Evolutionary conservation across 2,329 filamentous ascomycete species (phyloP), one percentile per base, ranked within the genome.

Genomic region (Colletotrichum lentis): DNA sequence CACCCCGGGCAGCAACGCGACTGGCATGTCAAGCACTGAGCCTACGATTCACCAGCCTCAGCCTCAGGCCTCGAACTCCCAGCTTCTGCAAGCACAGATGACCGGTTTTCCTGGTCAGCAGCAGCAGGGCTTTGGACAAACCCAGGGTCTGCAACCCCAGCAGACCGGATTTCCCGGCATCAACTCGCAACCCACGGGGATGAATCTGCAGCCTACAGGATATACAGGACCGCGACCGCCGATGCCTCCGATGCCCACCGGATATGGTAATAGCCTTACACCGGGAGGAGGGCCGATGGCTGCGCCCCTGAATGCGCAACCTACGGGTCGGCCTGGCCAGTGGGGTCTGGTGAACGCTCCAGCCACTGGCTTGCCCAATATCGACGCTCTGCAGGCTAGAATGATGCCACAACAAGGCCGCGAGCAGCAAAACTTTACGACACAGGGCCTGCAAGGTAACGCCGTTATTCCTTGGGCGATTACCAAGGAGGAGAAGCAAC

Each of bases 341-440:
- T 99, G 96, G 96, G 96, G 96, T n/a, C 88, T 98, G 62, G 96
- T 98, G 39, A 99, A 99, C 78, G 92, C 94, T 2, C 96, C 96
- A 2, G 87, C 94, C 5, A 91, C 89, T 47, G 96, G 95, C 1
- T 81, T 99, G 70, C 96, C 96, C 1, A 97, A 97, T 73, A 96
- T 99, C 59, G 94, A 97, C 76, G 92, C 93, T 24, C 82, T 99
- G 58, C 93, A 97, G 75, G 91, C 93, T 65, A 92, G 94, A 70
- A 96, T 99, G 89, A 98, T 99, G 95, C 96, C 96, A 24, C 95
- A 99, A 76, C 89, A 92, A 73, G 96, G 96, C 52, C 91, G 96
- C 43, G 96, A 98, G 79, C 86, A 89, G 70, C 91, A 91, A 31
- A 86, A 83, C 20, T 98, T 92, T 74, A 97, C 93, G 8, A 95